Evolutionary conservation across 2,329 filamentous ascomycete genomes (phyloP), one percentile per base, ranked within the genome.

Genomic region (Alternaria brassicicola): DNA sequence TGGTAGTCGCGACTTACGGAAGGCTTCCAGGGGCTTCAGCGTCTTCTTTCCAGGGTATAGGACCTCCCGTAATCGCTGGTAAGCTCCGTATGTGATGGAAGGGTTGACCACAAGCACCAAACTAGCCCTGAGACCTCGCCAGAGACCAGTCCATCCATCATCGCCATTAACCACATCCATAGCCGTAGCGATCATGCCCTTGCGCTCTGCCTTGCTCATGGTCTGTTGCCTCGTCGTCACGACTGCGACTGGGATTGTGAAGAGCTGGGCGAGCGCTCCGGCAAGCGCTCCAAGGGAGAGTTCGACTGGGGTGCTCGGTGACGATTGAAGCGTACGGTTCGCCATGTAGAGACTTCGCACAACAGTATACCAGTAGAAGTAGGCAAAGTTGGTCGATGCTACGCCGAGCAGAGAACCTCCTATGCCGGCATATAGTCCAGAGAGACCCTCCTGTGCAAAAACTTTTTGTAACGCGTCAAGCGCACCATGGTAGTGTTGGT

Each of bases 341-440:
- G 81, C 79, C 65, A 91, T 79, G 77, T 98, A 98, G 19, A 97
- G 78, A 15, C 87, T 87, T 63, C 95, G 88, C 30, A 97, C 92
- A 26, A 95, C 81, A 5, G 92, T 94, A 78, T 98, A 98, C 93
- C 94, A 98, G 82, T 99, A 99, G 78, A 99, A 99, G 81, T 99
- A 99, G 71, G 95, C 95, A 76, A 99, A 99, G 79, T 99, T 99
- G 51, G 94, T 98, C 25, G 93, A 97, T 1, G 93, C 94, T 33
- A 99, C 95, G 52, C 95, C 95, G 50, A 98, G 81, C 17, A 99
- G 83, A 4, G 93, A 88, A 49, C 94, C 93, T 59, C 87, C 85
- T 76, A 99, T 93, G 60, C 95, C 95, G 51, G 91, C 88, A 73
- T 99, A 99, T 7, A 99, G 86, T 6, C 95, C 95, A 45, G 82